Conservation (phyloP, 306 rosid species). For the Cucumis melo region DNA sequence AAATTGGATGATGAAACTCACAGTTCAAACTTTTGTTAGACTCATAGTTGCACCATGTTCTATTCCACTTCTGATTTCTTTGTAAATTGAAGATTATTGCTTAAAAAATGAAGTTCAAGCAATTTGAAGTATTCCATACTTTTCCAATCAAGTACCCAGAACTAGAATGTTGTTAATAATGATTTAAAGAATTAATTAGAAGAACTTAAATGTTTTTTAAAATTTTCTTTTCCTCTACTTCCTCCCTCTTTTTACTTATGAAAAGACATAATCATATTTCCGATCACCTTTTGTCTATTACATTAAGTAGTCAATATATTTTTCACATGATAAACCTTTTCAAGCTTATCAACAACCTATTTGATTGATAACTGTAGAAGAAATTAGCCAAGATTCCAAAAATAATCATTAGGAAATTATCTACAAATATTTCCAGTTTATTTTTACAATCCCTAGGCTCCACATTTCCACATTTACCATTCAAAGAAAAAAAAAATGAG, state of each 20-base stretch:
- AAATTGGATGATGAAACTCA: not conserved
- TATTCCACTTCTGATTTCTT: not conserved
- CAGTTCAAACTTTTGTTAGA: not conserved
- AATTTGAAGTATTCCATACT: not conserved
- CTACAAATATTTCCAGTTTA: not conserved
- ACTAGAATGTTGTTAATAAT: not conserved
- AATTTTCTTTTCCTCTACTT: not conserved
- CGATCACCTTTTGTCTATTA: not conserved
- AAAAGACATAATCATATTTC: not conserved
- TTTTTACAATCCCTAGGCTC: not conserved
- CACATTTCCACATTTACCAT: not conserved
- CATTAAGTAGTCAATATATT: not conserved
- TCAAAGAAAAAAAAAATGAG: not conserved
- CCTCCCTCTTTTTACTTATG: not conserved
- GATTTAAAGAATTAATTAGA: not conserved
- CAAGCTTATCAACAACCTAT: not conserved
- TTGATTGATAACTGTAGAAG: not conserved
- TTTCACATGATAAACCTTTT: not conserved
- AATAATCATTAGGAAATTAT: not conserved
- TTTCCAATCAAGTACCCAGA: not conserved
- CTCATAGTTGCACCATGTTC: not conserved
- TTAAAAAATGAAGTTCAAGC: not conserved
- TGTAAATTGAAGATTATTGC: not conserved
- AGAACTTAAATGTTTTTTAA: not conserved
- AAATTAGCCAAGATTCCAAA: not conserved